Base-by-base conservation (phyloP, 306 rosid species). In the Carpinus viminea region DNA sequence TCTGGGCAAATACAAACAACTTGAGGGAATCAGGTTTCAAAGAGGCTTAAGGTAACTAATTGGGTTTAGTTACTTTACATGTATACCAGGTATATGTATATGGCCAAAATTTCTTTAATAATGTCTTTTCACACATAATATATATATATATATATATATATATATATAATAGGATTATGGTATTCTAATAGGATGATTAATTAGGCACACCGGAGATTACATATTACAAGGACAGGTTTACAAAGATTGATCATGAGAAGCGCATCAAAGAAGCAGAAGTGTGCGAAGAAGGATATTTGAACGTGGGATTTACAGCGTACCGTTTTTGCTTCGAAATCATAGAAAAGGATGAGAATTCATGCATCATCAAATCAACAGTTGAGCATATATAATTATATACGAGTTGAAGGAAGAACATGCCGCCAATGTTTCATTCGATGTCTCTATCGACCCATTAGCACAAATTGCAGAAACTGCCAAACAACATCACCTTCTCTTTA, bases 221-320 rank as follows among this genome's bases (percentile, higher is more conserved):
- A 0, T 0, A 46, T 65, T 87, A 73, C 76, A 90, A 77, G 26
- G 94, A 89, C 82, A 88, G 87, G 79, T 87, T 82, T 79, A 87
- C 88, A 1, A 88, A 78, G 70, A 18, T 88, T 16, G 94, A 93
- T 45, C 76, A 84, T 7, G 92, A 87, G 73, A 87, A 87, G 2
- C 80, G 80, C 3, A 73, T 91, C 18, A 89, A 89, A 74, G 91
- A 91, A 89, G 13, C 68, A 1, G 89, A 89, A 60, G 71, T 85
- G 20, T 46, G 88, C 38, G 96, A 93, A 89, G 98, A 96, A 28
- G 94, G 93, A 9, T 80, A 79, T 51, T 60, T 88, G 56, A 90
- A 91, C 8, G n/a, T 84, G 18, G 98, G 96, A 5, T 88, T 93
- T 65, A 82, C 83, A 16, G 64, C 82, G 0, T 85, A 74, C n/a